phyloP scores from a whole-genome alignment of 257 asterid species.

The Solanum ahanhuiri region DNA sequence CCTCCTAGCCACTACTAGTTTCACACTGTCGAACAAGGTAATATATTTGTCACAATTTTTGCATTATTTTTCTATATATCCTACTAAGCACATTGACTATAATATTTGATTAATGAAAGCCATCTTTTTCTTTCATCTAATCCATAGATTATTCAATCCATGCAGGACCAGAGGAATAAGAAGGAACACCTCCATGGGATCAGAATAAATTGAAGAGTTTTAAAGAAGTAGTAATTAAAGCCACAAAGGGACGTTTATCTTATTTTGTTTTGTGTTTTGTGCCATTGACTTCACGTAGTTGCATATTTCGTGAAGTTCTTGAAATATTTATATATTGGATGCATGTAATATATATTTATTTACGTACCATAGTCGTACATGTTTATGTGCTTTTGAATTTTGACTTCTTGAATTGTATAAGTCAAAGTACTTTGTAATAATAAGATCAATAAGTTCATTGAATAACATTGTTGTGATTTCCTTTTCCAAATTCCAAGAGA shows the following conservation, averaged over 20 bases:
- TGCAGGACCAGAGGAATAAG: neutral
- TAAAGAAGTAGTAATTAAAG: neutral
- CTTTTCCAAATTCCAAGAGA: neutral
- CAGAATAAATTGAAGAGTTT: neutral
- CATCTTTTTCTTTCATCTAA: neutral
- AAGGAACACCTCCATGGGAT: neutral
- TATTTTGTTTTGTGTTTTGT: neutral
- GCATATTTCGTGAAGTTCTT: neutral
- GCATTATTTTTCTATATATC: neutral
- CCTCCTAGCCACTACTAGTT: slow-evolving; percentile 16
- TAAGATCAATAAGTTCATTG: neutral
- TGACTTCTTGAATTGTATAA: neutral
- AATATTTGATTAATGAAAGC: neutral
- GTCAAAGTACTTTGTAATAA: neutral
- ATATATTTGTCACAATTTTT: neutral
- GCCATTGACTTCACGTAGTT: slow-evolving; percentile 11
- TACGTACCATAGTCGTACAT: neutral
- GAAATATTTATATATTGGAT: neutral
- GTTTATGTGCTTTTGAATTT: neutral
- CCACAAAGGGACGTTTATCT: neutral
- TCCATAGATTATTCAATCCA: neutral
- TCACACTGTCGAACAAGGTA: neutral
- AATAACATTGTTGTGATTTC: neutral
- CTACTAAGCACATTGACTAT: neutral
- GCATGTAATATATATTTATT: neutral